These are phyloP conservation scores for Dictyophora rubrovolvata DNA, from an alignment of 768 basidiomycete species.

Conservation along the genomic window DNA sequence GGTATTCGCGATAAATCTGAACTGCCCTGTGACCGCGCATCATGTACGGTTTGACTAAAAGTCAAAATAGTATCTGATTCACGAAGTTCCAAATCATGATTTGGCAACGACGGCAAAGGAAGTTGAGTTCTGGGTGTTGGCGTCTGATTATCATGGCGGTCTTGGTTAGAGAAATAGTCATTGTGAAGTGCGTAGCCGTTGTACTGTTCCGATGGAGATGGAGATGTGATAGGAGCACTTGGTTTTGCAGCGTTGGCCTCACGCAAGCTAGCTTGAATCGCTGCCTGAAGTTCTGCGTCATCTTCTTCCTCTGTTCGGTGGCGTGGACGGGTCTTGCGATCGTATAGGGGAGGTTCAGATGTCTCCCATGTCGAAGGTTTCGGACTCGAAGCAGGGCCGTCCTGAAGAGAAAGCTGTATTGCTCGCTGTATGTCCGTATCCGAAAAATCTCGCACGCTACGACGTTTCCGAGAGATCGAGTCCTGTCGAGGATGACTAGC, in stretches of 20 bases:
- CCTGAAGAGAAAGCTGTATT: conserved; percentile 82
- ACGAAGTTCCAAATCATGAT: conserved; percentile 68
- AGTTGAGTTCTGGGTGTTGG: conserved; percentile 13
- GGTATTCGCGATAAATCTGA: conserved; percentile 73
- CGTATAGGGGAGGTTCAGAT: conserved; percentile 59
- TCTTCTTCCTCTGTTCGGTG: conserved; percentile 58
- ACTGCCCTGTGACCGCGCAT: conserved; percentile 68
- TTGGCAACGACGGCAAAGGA: conserved; percentile 43
- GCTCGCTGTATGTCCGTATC: conserved; percentile 91
- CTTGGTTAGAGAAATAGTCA: conserved; percentile 29
- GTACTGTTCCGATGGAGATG: conserved; percentile 21
- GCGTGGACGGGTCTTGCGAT: conserved; percentile 39
- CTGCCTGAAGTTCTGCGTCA: conserved; percentile 84
- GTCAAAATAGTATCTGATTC: conserved; percentile 84
- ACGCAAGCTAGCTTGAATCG: conserved; percentile 90
- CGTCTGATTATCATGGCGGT: conserved; percentile 29
- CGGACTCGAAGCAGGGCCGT: conserved; percentile 39
- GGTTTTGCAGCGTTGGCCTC: conserved; percentile 72
- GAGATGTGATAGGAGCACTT: conserved; percentile 56
- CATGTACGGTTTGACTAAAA: conserved; percentile 84
- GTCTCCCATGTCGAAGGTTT: conserved; percentile 49
- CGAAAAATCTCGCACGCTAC: conserved; percentile 47
- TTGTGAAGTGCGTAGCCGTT: conserved; percentile 18
- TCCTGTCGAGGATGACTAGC: conserved; percentile 36
- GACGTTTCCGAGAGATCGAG: conserved; percentile 32